phyloP scores from a whole-genome alignment of 129 eudicot genomes.

The Lactuca sativa region DNA sequence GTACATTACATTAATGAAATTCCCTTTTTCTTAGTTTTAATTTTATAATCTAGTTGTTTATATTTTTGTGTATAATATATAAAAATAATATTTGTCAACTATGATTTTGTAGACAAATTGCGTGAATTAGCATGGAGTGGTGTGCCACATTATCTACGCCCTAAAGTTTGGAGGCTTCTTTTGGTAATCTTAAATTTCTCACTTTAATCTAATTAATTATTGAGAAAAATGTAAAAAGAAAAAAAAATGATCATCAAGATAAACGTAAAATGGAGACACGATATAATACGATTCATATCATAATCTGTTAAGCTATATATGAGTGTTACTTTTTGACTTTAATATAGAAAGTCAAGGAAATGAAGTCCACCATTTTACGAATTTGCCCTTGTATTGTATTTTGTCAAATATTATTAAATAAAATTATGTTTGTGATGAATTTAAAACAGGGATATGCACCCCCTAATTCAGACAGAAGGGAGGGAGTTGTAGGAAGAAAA shows the following conservation, averaged over 20 bases:
- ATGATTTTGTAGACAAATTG: conserved; percentile 54
- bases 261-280: no score
- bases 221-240: no score
- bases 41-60: not conserved
- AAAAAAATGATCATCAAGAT: no score
- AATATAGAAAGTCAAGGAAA: no score
- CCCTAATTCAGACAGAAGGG: conserved; percentile 99
- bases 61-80: not conserved
- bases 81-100: not conserved
- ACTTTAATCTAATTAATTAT: not conserved
- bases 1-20: not conserved
- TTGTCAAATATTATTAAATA: no score
- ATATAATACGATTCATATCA: no score
- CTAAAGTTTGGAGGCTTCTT: conserved; percentile 84
- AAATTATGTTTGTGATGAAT: conserved; percentile 16
- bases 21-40: conserved; percentile 1
- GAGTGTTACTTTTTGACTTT: no score
- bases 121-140: conserved; percentile 90
- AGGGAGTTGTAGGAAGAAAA: conserved; percentile 73
- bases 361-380: no score
- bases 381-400: no score
- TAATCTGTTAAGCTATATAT: no score
- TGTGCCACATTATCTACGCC: conserved; percentile 74
- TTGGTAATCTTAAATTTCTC: conserved; percentile 49
- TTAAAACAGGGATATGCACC: conserved; percentile 96